Conservation (phyloP, 1,284 basidiomycete genomes). For the Tilletia setariae region DNA sequence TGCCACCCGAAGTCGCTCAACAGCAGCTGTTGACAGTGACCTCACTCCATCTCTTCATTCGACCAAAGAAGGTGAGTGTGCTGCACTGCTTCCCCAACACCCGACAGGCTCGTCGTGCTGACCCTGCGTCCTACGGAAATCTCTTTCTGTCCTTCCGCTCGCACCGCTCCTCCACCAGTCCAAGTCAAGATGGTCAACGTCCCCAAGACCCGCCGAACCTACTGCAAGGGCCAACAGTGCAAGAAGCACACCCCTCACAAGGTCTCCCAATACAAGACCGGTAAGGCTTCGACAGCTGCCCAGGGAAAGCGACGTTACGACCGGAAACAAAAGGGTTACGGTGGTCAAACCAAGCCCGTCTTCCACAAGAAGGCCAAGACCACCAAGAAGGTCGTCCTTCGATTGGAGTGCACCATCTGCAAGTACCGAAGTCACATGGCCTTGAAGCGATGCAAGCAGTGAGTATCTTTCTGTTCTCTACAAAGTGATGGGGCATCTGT, state of each 20-base stretch:
- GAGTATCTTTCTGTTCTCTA: constrained; percentile 27
- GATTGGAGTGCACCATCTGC: constrained; percentile 96
- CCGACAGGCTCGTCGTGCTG: neutral
- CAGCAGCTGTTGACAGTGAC: no score
- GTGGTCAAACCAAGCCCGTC: constrained; percentile 99
- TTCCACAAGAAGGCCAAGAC: constrained; percentile 93
- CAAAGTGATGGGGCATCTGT: neutral
- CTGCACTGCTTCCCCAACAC: neutral
- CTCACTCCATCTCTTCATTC: no score
- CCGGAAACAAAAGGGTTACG: constrained; percentile 94
- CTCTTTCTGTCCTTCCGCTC: neutral
- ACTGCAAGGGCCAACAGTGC: constrained; percentile 98
- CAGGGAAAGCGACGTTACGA: constrained; percentile 99
- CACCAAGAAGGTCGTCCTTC: constrained; percentile 98
- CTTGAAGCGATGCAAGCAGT: constrained; percentile 98
- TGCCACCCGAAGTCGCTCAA: no score
- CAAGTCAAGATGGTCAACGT: constrained; percentile 54
- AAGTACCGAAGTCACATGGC: constrained; percentile 77
- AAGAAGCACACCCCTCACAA: constrained; percentile 78
- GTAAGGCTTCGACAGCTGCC: constrained; percentile 60
- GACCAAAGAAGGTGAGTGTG: neutral
- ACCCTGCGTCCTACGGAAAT: neutral
- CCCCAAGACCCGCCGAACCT: constrained; percentile 61
- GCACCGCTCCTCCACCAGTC: neutral
- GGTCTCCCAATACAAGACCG: constrained; percentile 56